These are phyloP conservation scores for Asterochloris erici DNA, from an alignment of 139 green algal species.

Conservation along the genomic window DNA sequence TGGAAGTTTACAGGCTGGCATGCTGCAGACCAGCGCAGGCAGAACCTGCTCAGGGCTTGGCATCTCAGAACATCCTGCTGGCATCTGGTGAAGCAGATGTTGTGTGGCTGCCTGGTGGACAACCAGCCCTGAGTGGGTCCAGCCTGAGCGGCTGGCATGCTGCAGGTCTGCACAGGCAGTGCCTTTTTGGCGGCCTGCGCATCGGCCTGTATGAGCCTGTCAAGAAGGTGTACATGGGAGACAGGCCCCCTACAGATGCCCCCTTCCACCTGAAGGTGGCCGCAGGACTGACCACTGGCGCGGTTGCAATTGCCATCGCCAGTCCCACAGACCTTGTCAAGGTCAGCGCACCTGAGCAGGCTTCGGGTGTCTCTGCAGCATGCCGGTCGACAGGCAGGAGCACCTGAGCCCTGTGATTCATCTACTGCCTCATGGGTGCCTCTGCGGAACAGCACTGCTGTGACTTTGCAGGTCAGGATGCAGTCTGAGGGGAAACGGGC, in stretches of 20 bases:
- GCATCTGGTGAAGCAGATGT: no score
- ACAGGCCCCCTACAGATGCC: constrained; percentile 71
- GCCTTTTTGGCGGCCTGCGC: constrained; percentile 91
- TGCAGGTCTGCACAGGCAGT: constrained; percentile 90
- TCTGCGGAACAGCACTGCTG: neutral
- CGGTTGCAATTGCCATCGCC: constrained; percentile 84
- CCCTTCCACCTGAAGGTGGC: constrained; percentile 89
- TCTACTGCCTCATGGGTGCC: no score
- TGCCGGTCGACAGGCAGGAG: no score
- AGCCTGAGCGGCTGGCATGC: no score
- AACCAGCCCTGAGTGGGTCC: no score
- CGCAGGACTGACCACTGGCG: constrained; percentile 88
- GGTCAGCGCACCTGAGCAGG: constrained; percentile 32
- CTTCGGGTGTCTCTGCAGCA: no score
- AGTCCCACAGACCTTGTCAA: constrained; percentile 97
- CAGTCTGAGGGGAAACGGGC: constrained; percentile 86
- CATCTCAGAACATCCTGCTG: no score
- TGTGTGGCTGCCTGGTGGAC: no score
- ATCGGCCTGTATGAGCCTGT: constrained; percentile 98
- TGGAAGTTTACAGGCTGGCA: no score
- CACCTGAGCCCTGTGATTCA: no score
- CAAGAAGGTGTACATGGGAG: constrained; percentile 80
- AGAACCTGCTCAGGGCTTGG: no score
- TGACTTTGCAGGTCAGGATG: constrained; percentile 82
- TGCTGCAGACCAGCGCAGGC: no score